Base-by-base conservation (phyloP, 495 filamentous ascomycete genomes). In the Penicillium lagena region DNA sequence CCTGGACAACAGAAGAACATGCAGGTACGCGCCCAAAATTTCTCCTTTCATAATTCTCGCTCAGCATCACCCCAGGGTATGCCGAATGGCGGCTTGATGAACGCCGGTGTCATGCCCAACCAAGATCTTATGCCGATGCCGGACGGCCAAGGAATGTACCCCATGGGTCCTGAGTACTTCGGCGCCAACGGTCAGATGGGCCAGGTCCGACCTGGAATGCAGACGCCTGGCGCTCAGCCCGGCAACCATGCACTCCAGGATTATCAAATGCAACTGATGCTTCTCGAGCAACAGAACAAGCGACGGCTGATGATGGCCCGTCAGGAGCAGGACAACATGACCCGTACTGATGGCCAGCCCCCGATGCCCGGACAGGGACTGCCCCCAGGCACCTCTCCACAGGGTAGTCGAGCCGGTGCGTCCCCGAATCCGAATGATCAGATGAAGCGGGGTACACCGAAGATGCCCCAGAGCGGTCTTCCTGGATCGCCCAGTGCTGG, bases 211-310 rank as follows among this genome's bases (percentile, higher is more conserved):
- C 52, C 73, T 68, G 56, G 76, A 57, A 63, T 66, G 64, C 56
- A 67, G 55, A 78, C 76, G 47, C 71, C 74, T 59, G 68, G 74
- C 34, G 72, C 70, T 42, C 63, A 63, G 46, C 77, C 79, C 40
- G 89, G 89, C 60, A 96, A 93, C 56, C 90, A 96, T 63, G 94
- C 94, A 32, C 74, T 98, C 43, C 91, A 96, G 62, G 94, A 97
- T 63, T 97, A 98, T 66, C 93, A 98, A 69, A 96, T 96, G 93
- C 93, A 98, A 58, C 73, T 98, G 59, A 96, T 97, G 93, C 65
- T 98, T 43, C 82, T 98, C 34, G 93, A 98, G 65, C 93, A 98
- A 68, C 93, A 98, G 64, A 98, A 97, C 56, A 98, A 97, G 77
- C 93, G 91, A 58, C 77, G 93, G 15, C 71, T 98, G 56, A 84